A percentile compares a stretch with the other conserved stretches of the same genome.
These are phyloP conservation scores for Combretum micranthum DNA, from an alignment of 345 rosid genomes.

Conservation along the genomic window DNA sequence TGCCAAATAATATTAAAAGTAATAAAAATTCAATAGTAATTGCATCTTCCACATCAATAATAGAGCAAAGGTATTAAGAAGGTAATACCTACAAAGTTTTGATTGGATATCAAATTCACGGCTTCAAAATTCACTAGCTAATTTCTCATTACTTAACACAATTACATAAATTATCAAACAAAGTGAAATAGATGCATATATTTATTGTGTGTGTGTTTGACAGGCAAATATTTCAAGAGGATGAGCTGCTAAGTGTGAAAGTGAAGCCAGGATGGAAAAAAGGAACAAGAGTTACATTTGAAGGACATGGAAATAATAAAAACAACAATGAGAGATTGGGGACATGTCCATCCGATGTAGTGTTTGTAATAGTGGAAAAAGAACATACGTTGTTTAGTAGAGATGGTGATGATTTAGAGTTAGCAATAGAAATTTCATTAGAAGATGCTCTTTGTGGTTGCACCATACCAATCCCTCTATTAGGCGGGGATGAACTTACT, in stretches of 20 bases:
- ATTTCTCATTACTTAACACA: no score
- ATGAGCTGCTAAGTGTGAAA: conserved; percentile 52
- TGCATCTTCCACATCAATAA: no score
- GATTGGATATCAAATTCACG: no score
- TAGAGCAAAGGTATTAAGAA: no score
- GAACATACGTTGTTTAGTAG: conserved; percentile 44
- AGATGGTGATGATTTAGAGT: conserved; percentile 60
- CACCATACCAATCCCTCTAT: conserved; percentile 43
- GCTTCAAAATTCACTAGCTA: no score
- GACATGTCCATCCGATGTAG: conserved; percentile 50
- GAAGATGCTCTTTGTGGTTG: conserved; percentile 60
- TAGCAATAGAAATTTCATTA: conserved; percentile 47
- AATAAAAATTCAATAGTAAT: no score
- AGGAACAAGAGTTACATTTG: conserved; percentile 78
- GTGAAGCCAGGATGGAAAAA: conserved; percentile 88
- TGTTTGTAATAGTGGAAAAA: conserved; percentile 55
- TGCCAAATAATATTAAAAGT: no score
- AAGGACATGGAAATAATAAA: conserved; percentile 76
- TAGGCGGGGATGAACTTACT: conserved; percentile 37
- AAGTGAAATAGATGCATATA: no score
- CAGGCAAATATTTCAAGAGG: conserved; percentile 51
- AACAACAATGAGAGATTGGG: conserved; percentile 55
- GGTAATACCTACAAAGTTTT: no score
- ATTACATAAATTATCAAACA: no score
- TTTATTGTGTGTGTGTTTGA: not conserved